A percentile compares a stretch with the other conserved stretches of the same genome.
Conservation (phyloP, 2,329 filamentous ascomycete genomes). For the Aspergillus oerlinghausenensis region DNA sequence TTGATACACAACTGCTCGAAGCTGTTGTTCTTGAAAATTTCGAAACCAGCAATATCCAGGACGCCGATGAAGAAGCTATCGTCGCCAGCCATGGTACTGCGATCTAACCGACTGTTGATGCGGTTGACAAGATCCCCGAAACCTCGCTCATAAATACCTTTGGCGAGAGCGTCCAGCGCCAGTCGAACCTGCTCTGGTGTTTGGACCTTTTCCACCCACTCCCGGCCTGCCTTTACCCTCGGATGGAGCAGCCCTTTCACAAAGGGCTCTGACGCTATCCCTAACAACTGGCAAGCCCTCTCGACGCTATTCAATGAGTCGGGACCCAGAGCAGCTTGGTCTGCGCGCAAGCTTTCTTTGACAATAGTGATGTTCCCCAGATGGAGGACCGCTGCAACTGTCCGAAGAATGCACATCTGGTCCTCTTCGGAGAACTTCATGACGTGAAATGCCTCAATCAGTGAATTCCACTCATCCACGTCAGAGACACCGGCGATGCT, state of each 20-base stretch:
- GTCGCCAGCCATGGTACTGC: conserved; percentile 74
- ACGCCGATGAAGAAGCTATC: conserved; percentile 96
- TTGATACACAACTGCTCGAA: conserved; percentile 99
- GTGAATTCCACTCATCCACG: conserved; percentile 77
- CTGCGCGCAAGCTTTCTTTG: conserved; percentile 84
- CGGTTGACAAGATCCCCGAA: conserved; percentile 89
- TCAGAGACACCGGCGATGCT: conserved; percentile 88
- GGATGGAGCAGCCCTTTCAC: conserved; percentile 85
- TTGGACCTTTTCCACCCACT: conserved; percentile 98
- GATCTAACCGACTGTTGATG: conserved; percentile 88
- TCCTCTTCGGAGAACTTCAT: conserved; percentile 91
- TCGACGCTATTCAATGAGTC: conserved; percentile 71
- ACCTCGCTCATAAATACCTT: conserved; percentile 94
- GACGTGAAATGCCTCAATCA: conserved; percentile 88
- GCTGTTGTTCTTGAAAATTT: conserved; percentile 97
- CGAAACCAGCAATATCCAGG: conserved; percentile 97
- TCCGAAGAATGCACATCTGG: conserved; percentile 75
- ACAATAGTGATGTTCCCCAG: conserved; percentile 85
- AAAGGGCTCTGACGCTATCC: conserved; percentile 79
- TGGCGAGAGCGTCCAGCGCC: conserved; percentile 82
- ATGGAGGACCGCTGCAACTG: conserved; percentile 86
- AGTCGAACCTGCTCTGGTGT: conserved; percentile 94
- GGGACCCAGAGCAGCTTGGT: conserved; percentile 77
- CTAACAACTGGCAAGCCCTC: conserved; percentile 77
- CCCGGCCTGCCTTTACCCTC: conserved; percentile 87